Conservation (phyloP, 1,284 basidiomycete species). For the Ceratobasidium sp. region DNA sequence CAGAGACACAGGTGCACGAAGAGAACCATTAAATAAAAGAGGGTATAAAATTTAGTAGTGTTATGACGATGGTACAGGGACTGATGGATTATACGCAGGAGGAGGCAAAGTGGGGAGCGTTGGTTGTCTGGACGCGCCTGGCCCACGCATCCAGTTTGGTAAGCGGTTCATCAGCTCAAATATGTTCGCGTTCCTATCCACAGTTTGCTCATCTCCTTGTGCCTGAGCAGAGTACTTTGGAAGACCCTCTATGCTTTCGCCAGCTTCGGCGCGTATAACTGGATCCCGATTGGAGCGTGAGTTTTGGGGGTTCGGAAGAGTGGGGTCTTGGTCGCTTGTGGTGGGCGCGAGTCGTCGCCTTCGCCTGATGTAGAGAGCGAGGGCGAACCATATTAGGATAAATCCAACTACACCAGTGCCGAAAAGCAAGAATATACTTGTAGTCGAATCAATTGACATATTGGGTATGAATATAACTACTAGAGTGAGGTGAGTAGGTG, state of each 20-base stretch:
- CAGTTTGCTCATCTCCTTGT: constrained; percentile 16
- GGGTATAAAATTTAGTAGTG: too few species aligned
- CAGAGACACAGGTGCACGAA: too few species aligned
- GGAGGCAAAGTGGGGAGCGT: constrained; percentile 5
- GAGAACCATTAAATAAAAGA: too few species aligned
- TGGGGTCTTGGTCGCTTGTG: not conserved
- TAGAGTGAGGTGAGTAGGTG: too few species aligned
- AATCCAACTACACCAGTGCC: too few species aligned
- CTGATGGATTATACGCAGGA: constrained; percentile 22
- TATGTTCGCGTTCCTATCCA: constrained; percentile 15
- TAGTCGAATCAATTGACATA: too few species aligned
- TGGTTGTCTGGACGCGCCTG: constrained; percentile 8
- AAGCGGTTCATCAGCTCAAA: too few species aligned
- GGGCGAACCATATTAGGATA: not conserved
- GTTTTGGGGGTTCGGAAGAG: not conserved
- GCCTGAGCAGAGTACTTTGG: constrained; percentile 30
- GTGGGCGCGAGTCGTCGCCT: constrained; percentile 1
- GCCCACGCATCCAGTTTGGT: constrained; percentile 7
- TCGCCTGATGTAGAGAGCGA: not conserved
- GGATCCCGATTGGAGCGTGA: not conserved
- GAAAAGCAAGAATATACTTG: too few species aligned
- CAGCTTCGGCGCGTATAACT: constrained; percentile 25
- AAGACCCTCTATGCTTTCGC: constrained; percentile 21
- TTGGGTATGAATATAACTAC: too few species aligned
- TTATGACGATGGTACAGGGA: not conserved